Base-by-base conservation (phyloP, 2,329 filamentous ascomycete genomes). In the Clonostachys rhizophaga region DNA sequence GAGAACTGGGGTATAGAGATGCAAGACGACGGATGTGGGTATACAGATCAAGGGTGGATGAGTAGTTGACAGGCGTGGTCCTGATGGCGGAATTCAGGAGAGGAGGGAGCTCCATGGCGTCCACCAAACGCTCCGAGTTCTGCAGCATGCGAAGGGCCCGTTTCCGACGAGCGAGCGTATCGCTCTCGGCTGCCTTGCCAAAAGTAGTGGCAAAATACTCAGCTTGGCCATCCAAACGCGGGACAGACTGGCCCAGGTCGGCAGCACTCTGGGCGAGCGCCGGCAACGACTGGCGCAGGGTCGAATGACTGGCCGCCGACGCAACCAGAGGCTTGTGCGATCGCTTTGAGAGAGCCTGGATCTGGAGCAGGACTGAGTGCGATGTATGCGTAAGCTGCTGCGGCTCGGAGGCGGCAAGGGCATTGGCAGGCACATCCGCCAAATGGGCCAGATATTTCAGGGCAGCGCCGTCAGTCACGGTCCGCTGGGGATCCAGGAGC, bases 21-120 rank as follows among this genome's bases (percentile, higher is more conserved):
- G 91, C 84, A 6, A 99, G 75, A 8, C 94, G 83, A 55, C 89
- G 89, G 61, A 96, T 94, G 63, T 97, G 94, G n/a, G 89, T 86
- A 61, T 95, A 87, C 3, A 99, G 76, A 64, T 99, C 94, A 34
- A 99, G 75, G 0, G 91, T 91, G 1, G 90, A 89, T 3, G 91
- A 86, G 70, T 96, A 95, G 55, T 90, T 95, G 50, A 84, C 81
- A 5, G 82, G 74, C 5, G 67, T 75, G 2, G 78, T 69, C 4
- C 79, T 79, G 48, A 91, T 86, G 42, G 91, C 86, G 2, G 91
- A 91, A 12, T 88, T 87, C 13, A 99, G 79, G 34, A 97, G 72
- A 0, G 87, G 84, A 1, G 94, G 94, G 33, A 99, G 78, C 58
- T 97, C 92, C 49, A 99, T 81, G 34, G 97, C 85, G 63, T 96